Evolutionary conservation across 768 basidiomycete species (phyloP).

Genomic region (Baorangia bicolor): DNA sequence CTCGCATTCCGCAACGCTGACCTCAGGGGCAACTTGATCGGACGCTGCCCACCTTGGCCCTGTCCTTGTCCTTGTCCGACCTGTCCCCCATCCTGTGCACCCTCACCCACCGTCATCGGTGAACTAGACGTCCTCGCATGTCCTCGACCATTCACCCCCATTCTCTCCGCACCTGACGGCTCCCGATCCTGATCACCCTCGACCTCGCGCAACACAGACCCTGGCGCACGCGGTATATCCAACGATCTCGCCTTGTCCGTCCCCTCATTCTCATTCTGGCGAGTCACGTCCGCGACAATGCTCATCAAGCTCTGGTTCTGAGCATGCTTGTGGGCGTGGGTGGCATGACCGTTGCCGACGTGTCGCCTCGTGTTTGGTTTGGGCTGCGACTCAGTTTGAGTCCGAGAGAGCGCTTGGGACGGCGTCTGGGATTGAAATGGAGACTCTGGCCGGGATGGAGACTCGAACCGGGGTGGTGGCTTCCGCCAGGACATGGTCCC

Average conservation of each 20-base stretch:
- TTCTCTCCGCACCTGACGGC: not conserved
- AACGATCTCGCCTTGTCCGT: slow-evolving; percentile 15
- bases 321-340: slow-evolving; percentile 1
- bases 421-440: not conserved
- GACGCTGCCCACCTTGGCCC: slow-evolving; percentile 17
- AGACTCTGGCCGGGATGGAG: not conserved
- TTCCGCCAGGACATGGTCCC: slow-evolving; percentile 10
- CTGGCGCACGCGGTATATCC: slow-evolving; percentile 25
- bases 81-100: not conserved
- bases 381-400: not conserved
- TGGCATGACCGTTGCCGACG: slow-evolving; percentile 13
- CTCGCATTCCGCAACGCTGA: slow-evolving; percentile 61
- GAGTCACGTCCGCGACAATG: slow-evolving; percentile 63
- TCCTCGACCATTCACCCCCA: not conserved
- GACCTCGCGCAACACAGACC: slow-evolving; percentile 5
- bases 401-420: not conserved
- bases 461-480: not conserved
- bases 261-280: slow-evolving; percentile 30
- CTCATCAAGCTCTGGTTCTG: slow-evolving; percentile 54
- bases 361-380: slow-evolving; percentile 6
- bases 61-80: not conserved
- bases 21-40: slow-evolving; percentile 51
- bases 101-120: not conserved
- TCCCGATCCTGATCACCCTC: not conserved
- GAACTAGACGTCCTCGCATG: slow-evolving; percentile 2